phyloP scores from a whole-genome alignment of 768 basidiomycete species.

The Tylopilus sp. region DNA sequence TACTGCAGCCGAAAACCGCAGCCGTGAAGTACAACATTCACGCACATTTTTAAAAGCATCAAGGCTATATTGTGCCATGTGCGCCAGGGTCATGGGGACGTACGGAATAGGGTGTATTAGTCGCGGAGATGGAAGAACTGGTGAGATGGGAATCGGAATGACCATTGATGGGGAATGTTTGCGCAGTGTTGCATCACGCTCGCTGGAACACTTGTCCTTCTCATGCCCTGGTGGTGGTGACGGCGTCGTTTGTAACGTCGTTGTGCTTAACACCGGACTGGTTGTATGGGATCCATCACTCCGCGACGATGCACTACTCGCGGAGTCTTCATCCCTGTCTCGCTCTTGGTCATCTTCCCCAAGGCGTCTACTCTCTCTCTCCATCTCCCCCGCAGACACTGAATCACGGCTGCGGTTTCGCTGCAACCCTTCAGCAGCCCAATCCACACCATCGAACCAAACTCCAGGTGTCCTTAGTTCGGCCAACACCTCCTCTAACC shows the following conservation, averaged over 20 bases:
- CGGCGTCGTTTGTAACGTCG: constrained; percentile 75
- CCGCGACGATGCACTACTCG: constrained; percentile 43
- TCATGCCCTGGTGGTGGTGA: constrained; percentile 57
- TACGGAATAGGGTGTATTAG: constrained; percentile 67
- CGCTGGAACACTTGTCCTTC: constrained; percentile 35
- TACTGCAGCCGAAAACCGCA: not conserved
- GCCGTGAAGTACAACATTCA: constrained; percentile 9
- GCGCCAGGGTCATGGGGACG: constrained; percentile 52
- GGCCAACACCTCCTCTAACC: constrained; percentile 55
- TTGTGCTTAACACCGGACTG: constrained; percentile 70
- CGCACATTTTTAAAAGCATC: constrained; percentile 58
- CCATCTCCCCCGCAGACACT: constrained; percentile 11
- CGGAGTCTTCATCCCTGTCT: constrained; percentile 46
- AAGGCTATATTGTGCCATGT: constrained; percentile 54
- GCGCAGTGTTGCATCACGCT: constrained; percentile 4
- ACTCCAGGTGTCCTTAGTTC: constrained; percentile 54
- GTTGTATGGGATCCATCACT: constrained; percentile 57
- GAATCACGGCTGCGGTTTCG: constrained; percentile 39
- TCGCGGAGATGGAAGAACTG: constrained; percentile 57
- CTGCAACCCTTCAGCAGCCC: constrained; percentile 35
- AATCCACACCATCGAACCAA: constrained; percentile 76
- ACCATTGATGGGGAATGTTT: constrained; percentile 29
- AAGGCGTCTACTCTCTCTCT: constrained; percentile 17
- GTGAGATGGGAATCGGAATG: constrained; percentile 45
- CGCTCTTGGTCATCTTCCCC: constrained; percentile 35